Evolutionary conservation across 1,139 yeast species (phyloP), one percentile per base, ranked within the genome.

Genomic region (Scheffersomyces lignicola): DNA sequence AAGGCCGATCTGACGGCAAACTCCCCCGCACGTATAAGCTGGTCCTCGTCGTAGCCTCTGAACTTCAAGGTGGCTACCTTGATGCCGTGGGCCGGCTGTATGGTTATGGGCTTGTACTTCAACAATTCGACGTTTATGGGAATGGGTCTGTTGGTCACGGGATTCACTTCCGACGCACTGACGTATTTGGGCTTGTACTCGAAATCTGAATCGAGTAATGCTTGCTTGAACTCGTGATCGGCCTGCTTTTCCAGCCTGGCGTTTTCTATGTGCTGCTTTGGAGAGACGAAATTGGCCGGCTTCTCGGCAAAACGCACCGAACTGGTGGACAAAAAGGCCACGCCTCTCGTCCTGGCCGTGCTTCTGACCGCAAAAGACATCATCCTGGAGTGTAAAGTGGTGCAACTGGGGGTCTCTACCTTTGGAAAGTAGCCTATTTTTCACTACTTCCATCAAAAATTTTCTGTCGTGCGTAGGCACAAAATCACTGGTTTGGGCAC

Each of bases 1-100:
- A 77, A 92, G 0, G 96, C 97, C 0, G 90, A 89, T 62, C 98
- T 78, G 42, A 84, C 69, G 5, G 95, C 87, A 60, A 92, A 92
- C 60, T 92, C 96, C 17, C 85, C 73, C 42, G 83, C 84, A 46
- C 90, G 77, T 36, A 82, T 85, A 44, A 90, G 60, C 48, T 80
- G 83, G 40, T 78, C 79, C 35, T 78, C 74, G 45, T 81, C 83
- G 56, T 78, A 90, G 3, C 96, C 80, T 45, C 86, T 76, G 47
- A 92, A 69, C 36, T 78, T 78, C 34, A 92, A 58, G 44, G 78
- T 83, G 11, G 89, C 89, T 18, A 80, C 83, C 43, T 79, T 62
- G 54, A 87, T 80, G 2, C 92, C 89, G 51, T 87, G 78, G 20
- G 79, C 78, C 25, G 76, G 65, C 29, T 80, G 77, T 42, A 82